These are phyloP conservation scores for Neocatenulostroma microsporum DNA, from an alignment of 2,329 filamentous ascomycete species.

Conservation along the genomic window DNA sequence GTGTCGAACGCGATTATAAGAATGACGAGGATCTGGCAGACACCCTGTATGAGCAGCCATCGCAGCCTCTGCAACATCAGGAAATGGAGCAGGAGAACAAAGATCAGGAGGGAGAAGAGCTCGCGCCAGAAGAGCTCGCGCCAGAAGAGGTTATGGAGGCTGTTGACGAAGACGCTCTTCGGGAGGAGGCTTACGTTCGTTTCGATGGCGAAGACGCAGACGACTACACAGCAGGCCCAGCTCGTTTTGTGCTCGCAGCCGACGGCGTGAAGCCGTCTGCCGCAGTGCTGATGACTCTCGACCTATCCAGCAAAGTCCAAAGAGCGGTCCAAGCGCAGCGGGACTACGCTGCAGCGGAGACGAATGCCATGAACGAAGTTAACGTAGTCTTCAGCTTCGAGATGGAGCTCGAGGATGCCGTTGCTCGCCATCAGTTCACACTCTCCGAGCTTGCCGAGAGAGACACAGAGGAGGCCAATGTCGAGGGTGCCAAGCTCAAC, in stretches of 20 bases:
- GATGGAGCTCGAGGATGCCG: conserved; percentile 4
- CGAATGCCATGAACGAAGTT: background rate
- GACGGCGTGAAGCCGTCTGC: conserved; percentile 13
- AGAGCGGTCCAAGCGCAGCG: conserved; percentile 7
- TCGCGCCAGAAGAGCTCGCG: no score
- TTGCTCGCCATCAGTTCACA: conserved; percentile 6
- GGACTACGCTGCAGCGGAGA: conserved; percentile 3
- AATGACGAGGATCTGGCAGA: no score
- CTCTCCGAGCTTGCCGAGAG: background rate
- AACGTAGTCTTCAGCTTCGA: conserved; percentile 4
- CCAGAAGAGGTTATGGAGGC: background rate
- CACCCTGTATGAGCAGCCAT: no score
- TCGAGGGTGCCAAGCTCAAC: background rate
- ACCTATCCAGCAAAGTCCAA: conserved; percentile 8
- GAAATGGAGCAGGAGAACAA: conserved; percentile 13
- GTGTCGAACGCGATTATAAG: no score
- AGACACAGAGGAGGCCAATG: background rate
- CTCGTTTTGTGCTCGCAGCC: conserved; percentile 8
- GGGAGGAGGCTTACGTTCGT: conserved; percentile 3
- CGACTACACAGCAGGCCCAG: conserved; percentile 13
- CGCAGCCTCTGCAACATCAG: no score
- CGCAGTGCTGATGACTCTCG: conserved; percentile 11
- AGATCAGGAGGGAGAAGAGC: background rate
- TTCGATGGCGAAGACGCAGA: conserved; percentile 4
- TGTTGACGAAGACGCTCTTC: conserved; percentile 6